Conservation (phyloP, 805 yeast genomes). For the Metschnikowia baotianmanensis region DNA sequence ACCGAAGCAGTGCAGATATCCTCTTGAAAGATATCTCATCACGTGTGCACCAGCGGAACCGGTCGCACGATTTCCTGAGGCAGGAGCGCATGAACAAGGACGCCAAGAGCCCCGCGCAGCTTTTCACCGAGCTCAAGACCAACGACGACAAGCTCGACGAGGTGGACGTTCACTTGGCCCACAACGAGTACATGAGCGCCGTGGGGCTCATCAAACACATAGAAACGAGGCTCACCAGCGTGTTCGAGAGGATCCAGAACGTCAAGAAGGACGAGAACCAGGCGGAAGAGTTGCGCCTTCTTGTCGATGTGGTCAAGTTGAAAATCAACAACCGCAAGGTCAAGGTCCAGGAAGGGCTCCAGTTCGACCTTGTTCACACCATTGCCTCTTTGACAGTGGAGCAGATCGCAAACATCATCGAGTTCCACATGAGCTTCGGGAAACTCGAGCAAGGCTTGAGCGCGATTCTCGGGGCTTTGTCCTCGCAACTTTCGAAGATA, state of each 20-base stretch:
- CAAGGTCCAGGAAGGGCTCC: slow-evolving; percentile 35
- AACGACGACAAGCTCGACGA: slow-evolving; percentile 67
- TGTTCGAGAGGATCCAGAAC: slow-evolving; percentile 26
- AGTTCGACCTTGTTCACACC: slow-evolving; percentile 38
- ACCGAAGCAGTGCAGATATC: slow-evolving; percentile 37
- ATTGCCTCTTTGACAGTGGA: slow-evolving; percentile 29
- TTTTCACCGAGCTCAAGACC: slow-evolving; percentile 46
- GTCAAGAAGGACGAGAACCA: slow-evolving; percentile 14
- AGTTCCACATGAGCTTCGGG: slow-evolving; percentile 34
- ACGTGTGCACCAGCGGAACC: slow-evolving; percentile 58
- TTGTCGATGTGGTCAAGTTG: slow-evolving; percentile 42
- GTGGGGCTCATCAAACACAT: slow-evolving; percentile 41
- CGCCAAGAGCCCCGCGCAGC: slow-evolving; percentile 19
- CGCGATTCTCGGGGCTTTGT: slow-evolving; percentile 34
- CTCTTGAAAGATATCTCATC: slow-evolving; percentile 58
- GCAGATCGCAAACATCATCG: slow-evolving; percentile 34
- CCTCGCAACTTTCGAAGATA: slow-evolving; percentile 29
- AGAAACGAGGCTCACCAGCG: slow-evolving; percentile 29
- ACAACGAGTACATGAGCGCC: slow-evolving; percentile 49
- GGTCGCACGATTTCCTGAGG: slow-evolving; percentile 45
- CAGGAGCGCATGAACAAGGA: slow-evolving; percentile 12
- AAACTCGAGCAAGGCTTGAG: slow-evolving; percentile 36
- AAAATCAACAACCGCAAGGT: slow-evolving; percentile 38
- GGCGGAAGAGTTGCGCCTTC: slow-evolving; percentile 26
- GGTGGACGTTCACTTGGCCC: slow-evolving; percentile 64